Conservation (phyloP, 2,329 filamentous ascomycete species). For the Epichloe gansuensis region DNA sequence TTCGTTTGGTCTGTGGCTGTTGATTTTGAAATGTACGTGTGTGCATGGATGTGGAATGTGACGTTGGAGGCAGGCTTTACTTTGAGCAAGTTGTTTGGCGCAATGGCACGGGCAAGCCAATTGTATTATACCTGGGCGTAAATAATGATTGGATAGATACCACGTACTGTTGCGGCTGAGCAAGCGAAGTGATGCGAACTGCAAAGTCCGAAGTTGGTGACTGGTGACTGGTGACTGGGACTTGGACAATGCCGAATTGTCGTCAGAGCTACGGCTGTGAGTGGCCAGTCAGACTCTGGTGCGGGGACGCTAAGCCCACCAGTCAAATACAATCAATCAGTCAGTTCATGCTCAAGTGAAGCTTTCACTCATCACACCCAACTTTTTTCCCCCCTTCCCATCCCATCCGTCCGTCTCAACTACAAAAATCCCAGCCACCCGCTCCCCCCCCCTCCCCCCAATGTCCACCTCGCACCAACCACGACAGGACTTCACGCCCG, state of each 20-base stretch:
- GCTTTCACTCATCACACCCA: too few species aligned
- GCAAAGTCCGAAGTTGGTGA: too few species aligned
- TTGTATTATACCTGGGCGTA: not conserved
- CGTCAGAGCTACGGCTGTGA: not conserved
- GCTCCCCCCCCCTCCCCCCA: too few species aligned
- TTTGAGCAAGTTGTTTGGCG: not conserved
- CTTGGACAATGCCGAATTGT: too few species aligned
- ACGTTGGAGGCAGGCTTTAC: not conserved
- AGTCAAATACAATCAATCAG: too few species aligned
- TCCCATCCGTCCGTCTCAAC: too few species aligned
- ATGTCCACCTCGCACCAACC: not conserved
- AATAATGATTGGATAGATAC: not conserved
- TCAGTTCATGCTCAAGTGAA: too few species aligned
- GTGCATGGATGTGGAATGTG: not conserved
- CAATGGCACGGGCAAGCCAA: not conserved
- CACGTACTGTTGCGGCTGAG: too few species aligned
- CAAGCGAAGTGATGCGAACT: not conserved
- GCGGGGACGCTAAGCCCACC: too few species aligned
- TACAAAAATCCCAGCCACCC: too few species aligned
- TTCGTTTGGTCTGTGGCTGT: not conserved
- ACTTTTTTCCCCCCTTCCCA: too few species aligned
- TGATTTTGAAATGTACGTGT: not conserved
- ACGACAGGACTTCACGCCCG: slow-evolving; percentile 18
- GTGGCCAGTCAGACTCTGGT: not conserved
- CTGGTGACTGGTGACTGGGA: too few species aligned